A percentile compares a stretch with the other conserved stretches of the same genome.
phyloP scores from a whole-genome alignment of 371 early-diverging fungal species.

The Mortierella sp. region DNA sequence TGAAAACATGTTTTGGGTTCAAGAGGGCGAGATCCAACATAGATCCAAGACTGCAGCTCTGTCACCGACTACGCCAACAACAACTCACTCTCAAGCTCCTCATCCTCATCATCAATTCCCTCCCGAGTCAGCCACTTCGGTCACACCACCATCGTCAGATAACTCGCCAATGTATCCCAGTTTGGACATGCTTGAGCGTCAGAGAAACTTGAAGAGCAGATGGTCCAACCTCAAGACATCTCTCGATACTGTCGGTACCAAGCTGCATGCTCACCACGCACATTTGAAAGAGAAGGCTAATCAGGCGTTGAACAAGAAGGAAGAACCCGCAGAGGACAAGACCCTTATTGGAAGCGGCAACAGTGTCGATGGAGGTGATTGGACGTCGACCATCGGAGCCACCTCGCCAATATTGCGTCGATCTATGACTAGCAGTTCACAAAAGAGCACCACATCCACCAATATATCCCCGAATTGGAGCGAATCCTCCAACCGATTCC shows the following conservation, averaged over 20 bases:
- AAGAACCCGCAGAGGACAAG: conserved; percentile 30
- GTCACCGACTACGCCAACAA: conserved; percentile 32
- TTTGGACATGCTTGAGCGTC: conserved; percentile 49
- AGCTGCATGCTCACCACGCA: conserved; percentile 33
- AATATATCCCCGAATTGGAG: conserved; percentile 27
- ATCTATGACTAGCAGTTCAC: conserved; percentile 8
- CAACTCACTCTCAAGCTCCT: neutral
- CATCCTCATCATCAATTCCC: neutral
- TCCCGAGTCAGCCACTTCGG: neutral
- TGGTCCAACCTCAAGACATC: conserved; percentile 53
- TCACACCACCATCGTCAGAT: conserved; percentile 12
- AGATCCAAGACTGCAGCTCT: conserved; percentile 23
- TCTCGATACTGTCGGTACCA: conserved; percentile 34
- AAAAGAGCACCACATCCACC: conserved; percentile 9
- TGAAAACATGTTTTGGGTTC: conserved; percentile 57
- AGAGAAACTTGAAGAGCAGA: conserved; percentile 29
- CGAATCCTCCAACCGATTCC: conserved; percentile 26
- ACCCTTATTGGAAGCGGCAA: conserved; percentile 31
- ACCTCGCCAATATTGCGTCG: conserved; percentile 20
- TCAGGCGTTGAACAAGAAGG: conserved; percentile 23
- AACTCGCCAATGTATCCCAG: conserved; percentile 46
- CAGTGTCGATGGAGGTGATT: conserved; percentile 18
- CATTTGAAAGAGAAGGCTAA: conserved; percentile 32
- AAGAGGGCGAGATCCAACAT: conserved; percentile 53
- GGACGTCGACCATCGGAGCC: neutral